These are phyloP conservation scores for Nemania sp. DNA, from an alignment of 2,329 filamentous ascomycete genomes.

Conservation along the genomic window DNA sequence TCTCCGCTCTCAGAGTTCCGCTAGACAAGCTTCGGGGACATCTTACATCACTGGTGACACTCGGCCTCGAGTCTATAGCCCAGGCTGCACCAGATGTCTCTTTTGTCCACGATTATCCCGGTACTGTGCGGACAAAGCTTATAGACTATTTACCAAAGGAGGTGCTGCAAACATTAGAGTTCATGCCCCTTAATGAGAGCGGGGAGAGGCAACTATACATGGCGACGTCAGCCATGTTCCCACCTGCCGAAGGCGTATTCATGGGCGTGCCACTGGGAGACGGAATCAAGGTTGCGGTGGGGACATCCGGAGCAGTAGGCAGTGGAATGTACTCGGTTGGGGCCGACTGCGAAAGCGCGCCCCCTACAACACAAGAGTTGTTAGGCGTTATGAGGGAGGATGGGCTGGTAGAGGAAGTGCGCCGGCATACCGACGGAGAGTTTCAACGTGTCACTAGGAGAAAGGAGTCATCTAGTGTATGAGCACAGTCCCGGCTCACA, in stretches of 20 bases:
- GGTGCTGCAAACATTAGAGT: constrained; percentile 17
- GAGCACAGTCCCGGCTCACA: neutral
- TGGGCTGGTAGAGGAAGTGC: constrained; percentile 28
- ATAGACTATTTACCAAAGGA: constrained; percentile 29
- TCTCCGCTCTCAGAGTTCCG: constrained; percentile 25
- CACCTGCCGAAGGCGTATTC: constrained; percentile 4
- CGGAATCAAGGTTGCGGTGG: constrained; percentile 18
- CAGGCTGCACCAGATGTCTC: constrained; percentile 24
- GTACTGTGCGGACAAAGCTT: constrained; percentile 35
- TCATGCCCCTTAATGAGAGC: constrained; percentile 29
- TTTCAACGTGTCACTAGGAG: constrained; percentile 22
- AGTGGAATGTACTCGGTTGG: constrained; percentile 35
- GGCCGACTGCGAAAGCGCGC: constrained; percentile 27
- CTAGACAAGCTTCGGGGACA: constrained; percentile 31
- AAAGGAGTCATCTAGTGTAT: neutral
- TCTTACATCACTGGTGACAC: constrained; percentile 32
- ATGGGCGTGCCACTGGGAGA: constrained; percentile 20
- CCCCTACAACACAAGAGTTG: constrained; percentile 6
- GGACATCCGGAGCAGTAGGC: constrained; percentile 23
- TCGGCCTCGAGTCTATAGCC: constrained; percentile 32
- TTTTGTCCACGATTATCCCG: constrained; percentile 37
- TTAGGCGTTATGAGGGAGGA: constrained; percentile 14
- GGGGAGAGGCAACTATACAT: constrained; percentile 34
- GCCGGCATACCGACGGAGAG: constrained; percentile 33
- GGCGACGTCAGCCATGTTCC: constrained; percentile 33